Percentiles rank a stretch among this genome's conserved stretches.
phyloP scores from a whole-genome alignment of 176 grass and related monocot genomes.

The Coix lacrymajobi region DNA sequence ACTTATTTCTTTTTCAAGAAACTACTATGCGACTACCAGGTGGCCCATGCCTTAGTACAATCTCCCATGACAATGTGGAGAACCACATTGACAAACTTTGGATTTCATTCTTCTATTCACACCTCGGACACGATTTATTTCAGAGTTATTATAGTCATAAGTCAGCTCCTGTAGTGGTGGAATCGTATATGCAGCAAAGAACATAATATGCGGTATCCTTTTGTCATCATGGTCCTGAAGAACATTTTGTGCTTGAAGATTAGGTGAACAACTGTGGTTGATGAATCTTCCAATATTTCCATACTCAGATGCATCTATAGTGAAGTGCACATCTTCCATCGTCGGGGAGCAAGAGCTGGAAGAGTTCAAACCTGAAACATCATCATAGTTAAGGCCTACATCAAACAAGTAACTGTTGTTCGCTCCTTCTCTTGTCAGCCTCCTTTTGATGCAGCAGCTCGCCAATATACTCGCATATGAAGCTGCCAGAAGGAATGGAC shows the following conservation, averaged over 20 bases:
- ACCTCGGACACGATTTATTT: slow-evolving; percentile 34
- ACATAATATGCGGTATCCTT: slow-evolving; percentile 71
- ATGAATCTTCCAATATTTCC: slow-evolving; percentile 86
- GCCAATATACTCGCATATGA: slow-evolving; percentile 78
- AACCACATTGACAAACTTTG: slow-evolving; percentile 56
- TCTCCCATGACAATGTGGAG: slow-evolving; percentile 37
- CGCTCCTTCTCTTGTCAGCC: slow-evolving; percentile 44
- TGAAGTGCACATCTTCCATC: slow-evolving; percentile 51
- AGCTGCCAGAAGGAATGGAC: slow-evolving; percentile 73
- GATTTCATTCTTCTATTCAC: slow-evolving; percentile 37
- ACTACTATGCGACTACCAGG: background rate
- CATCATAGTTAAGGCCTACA: slow-evolving; percentile 52
- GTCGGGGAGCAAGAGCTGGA: slow-evolving; percentile 4
- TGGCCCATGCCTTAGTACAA: slow-evolving; percentile 40
- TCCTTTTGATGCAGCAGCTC: slow-evolving; percentile 46
- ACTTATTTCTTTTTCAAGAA: background rate
- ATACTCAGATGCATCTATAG: slow-evolving; percentile 55
- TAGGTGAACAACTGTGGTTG: slow-evolving; percentile 81
- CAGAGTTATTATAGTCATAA: slow-evolving; percentile 65
- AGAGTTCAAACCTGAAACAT: slow-evolving; percentile 17
- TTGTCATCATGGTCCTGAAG: slow-evolving; percentile 66
- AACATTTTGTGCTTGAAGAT: slow-evolving; percentile 78
- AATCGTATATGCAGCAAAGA: slow-evolving; percentile 73
- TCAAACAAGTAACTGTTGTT: slow-evolving; percentile 71
- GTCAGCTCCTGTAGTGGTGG: slow-evolving; percentile 78